Evolutionary conservation across 108 stramenopile species (phyloP).

Genomic region (Cylindrotheca closterium): DNA sequence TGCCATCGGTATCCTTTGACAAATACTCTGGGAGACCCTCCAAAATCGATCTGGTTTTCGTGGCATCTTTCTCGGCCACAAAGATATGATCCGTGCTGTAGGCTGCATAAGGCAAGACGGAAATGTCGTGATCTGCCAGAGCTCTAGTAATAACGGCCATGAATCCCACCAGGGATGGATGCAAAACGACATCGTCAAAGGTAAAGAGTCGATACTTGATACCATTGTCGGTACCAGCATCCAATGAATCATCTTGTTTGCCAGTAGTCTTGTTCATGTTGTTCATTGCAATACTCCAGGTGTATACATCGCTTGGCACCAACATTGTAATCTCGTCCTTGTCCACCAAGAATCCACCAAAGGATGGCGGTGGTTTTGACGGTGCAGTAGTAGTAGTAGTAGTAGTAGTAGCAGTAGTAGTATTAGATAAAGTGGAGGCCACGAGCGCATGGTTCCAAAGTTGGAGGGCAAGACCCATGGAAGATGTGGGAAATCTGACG

Average conservation of each 20-base stretch:
- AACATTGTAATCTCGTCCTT: constrained; percentile 25
- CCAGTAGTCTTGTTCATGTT: too few species aligned
- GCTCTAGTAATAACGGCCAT: constrained; percentile 20
- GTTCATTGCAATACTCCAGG: not conserved
- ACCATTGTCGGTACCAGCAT: too few species aligned
- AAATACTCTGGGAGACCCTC: too few species aligned
- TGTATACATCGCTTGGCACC: not conserved
- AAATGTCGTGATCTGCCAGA: constrained; percentile 15
- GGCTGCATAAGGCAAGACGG: constrained; percentile 25
- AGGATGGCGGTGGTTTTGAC: too few species aligned
- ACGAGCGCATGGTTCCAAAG: not conserved
- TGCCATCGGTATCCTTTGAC: too few species aligned
- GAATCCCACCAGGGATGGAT: constrained; percentile 24
- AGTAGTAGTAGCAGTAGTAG: too few species aligned
- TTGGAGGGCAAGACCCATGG: not conserved
- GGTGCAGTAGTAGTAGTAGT: too few species aligned
- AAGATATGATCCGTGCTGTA: constrained; percentile 30
- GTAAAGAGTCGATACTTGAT: constrained; percentile 29
- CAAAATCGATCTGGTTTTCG: constrained; percentile 7
- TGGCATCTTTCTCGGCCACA: constrained; percentile 16
- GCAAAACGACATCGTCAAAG: constrained; percentile 29
- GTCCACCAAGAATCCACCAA: too few species aligned
- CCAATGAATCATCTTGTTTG: too few species aligned
- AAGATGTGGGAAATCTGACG: not conserved
- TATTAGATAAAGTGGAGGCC: too few species aligned